Base-by-base conservation (phyloP, 2,329 filamentous ascomycete species). In the Aspergillus cejpii region DNA sequence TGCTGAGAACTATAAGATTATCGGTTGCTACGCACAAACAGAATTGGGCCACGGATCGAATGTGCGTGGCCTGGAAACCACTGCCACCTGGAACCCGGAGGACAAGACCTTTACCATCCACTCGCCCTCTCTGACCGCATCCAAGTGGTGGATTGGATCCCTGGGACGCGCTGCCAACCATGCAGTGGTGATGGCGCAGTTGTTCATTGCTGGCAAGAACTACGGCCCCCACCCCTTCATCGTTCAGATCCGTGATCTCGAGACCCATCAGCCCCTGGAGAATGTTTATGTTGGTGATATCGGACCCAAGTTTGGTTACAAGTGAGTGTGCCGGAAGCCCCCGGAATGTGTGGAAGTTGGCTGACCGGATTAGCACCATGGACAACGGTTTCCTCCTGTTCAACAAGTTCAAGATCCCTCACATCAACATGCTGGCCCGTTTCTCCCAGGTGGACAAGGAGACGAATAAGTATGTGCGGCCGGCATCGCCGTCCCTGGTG, bases 101-200 rank as follows among this genome's bases (percentile, higher is more conserved):
- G 82, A 87, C 65, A 84, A 86, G 73, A 86, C 81, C 2, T 89
- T 90, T 57, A 82, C 74, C 11, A 74, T 90, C 27, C 80, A 89
- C 65, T 87, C 83, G 0, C 85, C 85, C 7, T 74, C 80, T 49
- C 72, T 89, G 44, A 89, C 85, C 1, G 78, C 85, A 0, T 84
- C 83, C 26, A 91, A 91, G 62, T 91, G 85, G 85, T 90, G 86
- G 86, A 88, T 88, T 55, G 86, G 86, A 1, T 85, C 84, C 8
- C 74, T 90, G 3, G 86, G 85, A 41, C 76, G 83, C 55, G 83
- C 82, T 2, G 85, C 86, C 36, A 90, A 87, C 61, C 76, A 87
- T 59, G 85, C 85, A 1, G 80, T 87, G 2, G 84, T 90, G 3
- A 87, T 90, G 75, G 85, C 86, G 0, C 85, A 89, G 66, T 73